phyloP scores from a whole-genome alignment of 768 basidiomycete species.

The Leccinum boreale region DNA sequence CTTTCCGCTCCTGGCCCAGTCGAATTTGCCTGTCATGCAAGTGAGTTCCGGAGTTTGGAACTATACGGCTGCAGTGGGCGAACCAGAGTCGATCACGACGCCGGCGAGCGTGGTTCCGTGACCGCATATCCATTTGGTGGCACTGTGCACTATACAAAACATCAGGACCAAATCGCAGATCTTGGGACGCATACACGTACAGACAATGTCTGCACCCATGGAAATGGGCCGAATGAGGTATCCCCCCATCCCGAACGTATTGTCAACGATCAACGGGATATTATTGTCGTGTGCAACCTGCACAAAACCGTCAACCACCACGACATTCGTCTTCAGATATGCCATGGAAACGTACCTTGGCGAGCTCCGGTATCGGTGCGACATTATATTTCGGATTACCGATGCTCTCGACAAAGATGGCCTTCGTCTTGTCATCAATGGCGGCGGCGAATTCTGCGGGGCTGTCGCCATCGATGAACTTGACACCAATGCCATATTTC shows the following conservation, averaged over 20 bases:
- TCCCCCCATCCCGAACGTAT: constrained; percentile 71
- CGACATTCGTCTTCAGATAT: not conserved
- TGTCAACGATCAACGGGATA: constrained; percentile 80
- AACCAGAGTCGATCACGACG: constrained; percentile 68
- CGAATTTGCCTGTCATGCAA: constrained; percentile 43
- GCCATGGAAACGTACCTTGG: constrained; percentile 43
- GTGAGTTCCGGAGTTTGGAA: not conserved
- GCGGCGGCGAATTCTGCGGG: constrained; percentile 59
- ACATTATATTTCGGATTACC: constrained; percentile 77
- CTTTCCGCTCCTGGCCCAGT: constrained; percentile 63
- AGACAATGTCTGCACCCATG: constrained; percentile 74
- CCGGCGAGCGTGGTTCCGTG: constrained; percentile 81
- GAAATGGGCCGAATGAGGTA: constrained; percentile 70
- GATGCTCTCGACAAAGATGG: constrained; percentile 71
- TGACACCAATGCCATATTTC: constrained; percentile 11
- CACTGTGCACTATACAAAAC: constrained; percentile 53
- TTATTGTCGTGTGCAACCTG: constrained; percentile 68
- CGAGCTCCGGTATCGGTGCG: constrained; percentile 62
- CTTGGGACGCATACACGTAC: constrained; percentile 27
- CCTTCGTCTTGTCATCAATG: constrained; percentile 78
- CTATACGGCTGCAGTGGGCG: not conserved
- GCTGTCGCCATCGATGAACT: constrained; percentile 53
- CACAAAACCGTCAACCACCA: not conserved
- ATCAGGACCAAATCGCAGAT: not conserved
- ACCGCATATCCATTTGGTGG: constrained; percentile 84